Evolutionary conservation across 176 grass and related monocot genomes (phyloP).

Genomic region (Oropetium thomaeum): DNA sequence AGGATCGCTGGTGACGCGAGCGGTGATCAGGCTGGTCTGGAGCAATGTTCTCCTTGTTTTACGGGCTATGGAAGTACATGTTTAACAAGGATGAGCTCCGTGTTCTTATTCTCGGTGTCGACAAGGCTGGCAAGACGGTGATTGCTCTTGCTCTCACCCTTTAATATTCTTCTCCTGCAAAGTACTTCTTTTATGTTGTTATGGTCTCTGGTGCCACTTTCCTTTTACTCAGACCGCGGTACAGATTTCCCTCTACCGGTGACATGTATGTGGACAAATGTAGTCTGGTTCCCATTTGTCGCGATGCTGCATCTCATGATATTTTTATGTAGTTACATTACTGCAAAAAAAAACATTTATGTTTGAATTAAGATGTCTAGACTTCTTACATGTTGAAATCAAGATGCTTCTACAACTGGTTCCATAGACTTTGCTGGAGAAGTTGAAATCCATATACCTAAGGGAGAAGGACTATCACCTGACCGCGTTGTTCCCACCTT

Average conservation of each 20-base stretch:
- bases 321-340: not conserved
- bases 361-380: not conserved
- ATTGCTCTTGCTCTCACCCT: slow-evolving; percentile 19
- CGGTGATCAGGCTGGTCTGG: not conserved
- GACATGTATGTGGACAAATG: not conserved
- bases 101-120: slow-evolving; percentile 83
- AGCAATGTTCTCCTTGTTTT: slow-evolving; percentile 89
- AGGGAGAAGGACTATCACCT: slow-evolving; percentile 66
- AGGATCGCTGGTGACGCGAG: not conserved
- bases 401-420: slow-evolving; percentile 11
- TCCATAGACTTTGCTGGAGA: slow-evolving; percentile 77
- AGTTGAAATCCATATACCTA: slow-evolving; percentile 80
- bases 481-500: slow-evolving; percentile 88
- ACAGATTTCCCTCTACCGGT: not conserved
- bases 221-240: not conserved
- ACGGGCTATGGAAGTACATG: slow-evolving; percentile 84
- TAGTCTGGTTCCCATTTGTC: not conserved
- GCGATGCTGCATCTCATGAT: not conserved
- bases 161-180: not conserved
- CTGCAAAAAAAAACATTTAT: not conserved
- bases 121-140: slow-evolving; percentile 89
- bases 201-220: not conserved
- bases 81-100: slow-evolving; percentile 85
- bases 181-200: not conserved
- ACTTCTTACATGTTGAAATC: slow-evolving; percentile 1